These are phyloP conservation scores for Stereocaulon alpinum DNA, from an alignment of 495 filamentous ascomycete species.

Conservation along the genomic window DNA sequence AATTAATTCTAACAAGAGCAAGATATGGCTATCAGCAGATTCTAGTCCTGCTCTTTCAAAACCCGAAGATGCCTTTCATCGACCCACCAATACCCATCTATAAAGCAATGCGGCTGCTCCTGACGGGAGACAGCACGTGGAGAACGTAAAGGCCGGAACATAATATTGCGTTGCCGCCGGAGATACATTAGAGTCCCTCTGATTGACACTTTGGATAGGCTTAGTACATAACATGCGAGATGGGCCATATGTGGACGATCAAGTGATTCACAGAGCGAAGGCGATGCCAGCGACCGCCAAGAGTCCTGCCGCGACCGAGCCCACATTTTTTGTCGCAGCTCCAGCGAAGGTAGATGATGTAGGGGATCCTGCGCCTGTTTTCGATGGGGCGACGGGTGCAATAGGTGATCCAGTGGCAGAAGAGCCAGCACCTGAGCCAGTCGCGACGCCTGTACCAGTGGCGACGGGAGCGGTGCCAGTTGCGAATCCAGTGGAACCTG, in stretches of 20 bases:
- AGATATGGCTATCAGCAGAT: background rate
- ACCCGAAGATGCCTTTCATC: conserved; percentile 3
- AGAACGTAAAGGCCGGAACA: conserved; percentile 2
- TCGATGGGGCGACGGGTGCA: conserved; percentile 12
- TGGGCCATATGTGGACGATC: conserved; percentile 20
- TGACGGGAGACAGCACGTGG: conserved; percentile 2
- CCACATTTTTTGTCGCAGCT: conserved; percentile 20
- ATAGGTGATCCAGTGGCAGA: conserved; percentile 22
- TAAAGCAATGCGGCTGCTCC: conserved; percentile 5
- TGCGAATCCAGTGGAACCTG: conserved; percentile 15
- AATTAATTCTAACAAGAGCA: conserved; percentile 1
- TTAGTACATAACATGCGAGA: conserved; percentile 6
- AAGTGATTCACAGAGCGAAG: conserved; percentile 14
- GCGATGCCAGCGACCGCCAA: conserved; percentile 20
- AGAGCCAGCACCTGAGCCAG: conserved; percentile 8
- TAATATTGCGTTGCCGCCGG: background rate
- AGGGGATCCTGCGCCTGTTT: conserved; percentile 14
- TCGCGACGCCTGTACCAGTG: conserved; percentile 12
- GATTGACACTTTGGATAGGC: conserved; percentile 6
- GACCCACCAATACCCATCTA: conserved; percentile 1
- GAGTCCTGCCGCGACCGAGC: conserved; percentile 21
- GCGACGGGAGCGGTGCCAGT: conserved; percentile 16
- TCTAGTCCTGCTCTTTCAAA: conserved; percentile 2
- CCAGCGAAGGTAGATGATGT: conserved; percentile 15
- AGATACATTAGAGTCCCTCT: conserved; percentile 7